These are phyloP conservation scores for Chimonanthus salicifolius DNA, from an alignment of 164 flowering plant genomes.

Conservation along the genomic window DNA sequence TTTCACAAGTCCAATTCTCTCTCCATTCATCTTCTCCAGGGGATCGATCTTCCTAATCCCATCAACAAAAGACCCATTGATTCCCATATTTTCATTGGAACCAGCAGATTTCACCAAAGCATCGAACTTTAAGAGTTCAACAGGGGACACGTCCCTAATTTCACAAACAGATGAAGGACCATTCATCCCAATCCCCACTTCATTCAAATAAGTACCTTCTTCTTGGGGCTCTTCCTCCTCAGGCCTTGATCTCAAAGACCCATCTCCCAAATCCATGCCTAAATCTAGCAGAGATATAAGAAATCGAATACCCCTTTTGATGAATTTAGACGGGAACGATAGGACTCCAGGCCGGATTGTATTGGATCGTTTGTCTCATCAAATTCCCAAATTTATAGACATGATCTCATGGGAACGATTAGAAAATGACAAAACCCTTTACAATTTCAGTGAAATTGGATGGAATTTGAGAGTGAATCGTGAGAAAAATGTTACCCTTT, in stretches of 20 bases:
- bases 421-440: neutral
- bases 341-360: neutral
- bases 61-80: slow-evolving; percentile 6
- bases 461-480: neutral
- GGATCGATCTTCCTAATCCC: neutral
- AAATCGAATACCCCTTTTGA: neutral
- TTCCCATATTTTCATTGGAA: neutral
- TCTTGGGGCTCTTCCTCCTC: slow-evolving; percentile 6
- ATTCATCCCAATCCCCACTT: slow-evolving; percentile 20
- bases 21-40: neutral
- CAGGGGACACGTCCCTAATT: slow-evolving; percentile 3
- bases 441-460: neutral
- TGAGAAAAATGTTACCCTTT: slow-evolving; percentile 6
- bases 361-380: neutral
- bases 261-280: slow-evolving; percentile 6
- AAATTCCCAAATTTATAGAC: neutral
- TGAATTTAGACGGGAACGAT: neutral
- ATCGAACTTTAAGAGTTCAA: neutral
- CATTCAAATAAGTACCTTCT: slow-evolving; percentile 13
- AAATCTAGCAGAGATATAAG: neutral
- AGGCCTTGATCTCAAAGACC: slow-evolving; percentile 3
- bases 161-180: slow-evolving; percentile 24
- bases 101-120: neutral
- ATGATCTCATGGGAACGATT: neutral
- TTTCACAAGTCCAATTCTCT: neutral